Base-by-base conservation (phyloP, 75 land plant species). In the Picea glauca region DNA sequence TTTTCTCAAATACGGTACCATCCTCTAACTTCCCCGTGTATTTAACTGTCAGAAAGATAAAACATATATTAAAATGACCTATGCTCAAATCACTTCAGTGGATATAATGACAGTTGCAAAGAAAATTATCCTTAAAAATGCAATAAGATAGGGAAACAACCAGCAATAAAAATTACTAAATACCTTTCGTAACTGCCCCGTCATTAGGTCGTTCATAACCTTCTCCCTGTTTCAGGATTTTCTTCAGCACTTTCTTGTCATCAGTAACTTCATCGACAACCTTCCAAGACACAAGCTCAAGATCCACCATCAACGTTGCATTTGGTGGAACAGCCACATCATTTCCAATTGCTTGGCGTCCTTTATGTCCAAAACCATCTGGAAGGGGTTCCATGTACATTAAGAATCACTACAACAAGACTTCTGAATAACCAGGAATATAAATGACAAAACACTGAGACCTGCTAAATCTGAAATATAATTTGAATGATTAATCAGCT, bases 281-380 rank as follows among this genome's bases (percentile, higher is more conserved):
- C 80, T 92, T 92, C 94, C 97, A 94, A 21, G 91, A 87, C 3
- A 90, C 77, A 60, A 94, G 79, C 78, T 94, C 90, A 20, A 94
- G 88, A 58, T 86, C 82, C 11, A 94, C 79, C 14, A 64, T 38
- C 14, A 94, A 83, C 1, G 77, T 83, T 32, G 91, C 89, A 87
- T 87, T 88, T 23, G 94, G 91, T 14, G 94, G 94, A 5, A 88
- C 84, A 1, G 84, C 86, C 75, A 76, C 80, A 46, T 83, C 87
- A 50, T 80, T 62, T 62, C 86, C 91, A 46, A 80, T 62, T 2
- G 90, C 93, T 11, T 82, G 67, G 11, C 84, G 83, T 0, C 91
- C 97, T 56, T 90, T 86, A 73, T 88, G 87, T 57, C 88, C 94
- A 81, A 94, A 94, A 30, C 81, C 96, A 90, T 94, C 94, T 92